phyloP scores from a whole-genome alignment of 345 rosid species.

The Camelina neglecta region DNA sequence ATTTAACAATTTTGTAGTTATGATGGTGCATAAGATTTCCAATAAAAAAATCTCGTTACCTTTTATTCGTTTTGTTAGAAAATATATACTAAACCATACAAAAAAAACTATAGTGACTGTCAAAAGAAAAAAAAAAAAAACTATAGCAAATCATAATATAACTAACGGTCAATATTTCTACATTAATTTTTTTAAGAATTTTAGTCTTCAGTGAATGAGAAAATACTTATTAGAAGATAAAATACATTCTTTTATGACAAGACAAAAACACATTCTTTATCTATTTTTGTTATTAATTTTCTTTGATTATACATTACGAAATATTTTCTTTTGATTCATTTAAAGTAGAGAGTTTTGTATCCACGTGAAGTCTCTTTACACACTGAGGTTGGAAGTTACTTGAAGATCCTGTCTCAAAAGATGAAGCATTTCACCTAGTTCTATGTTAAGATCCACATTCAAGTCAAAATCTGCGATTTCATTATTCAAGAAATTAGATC shows the following conservation, averaged over 20 bases:
- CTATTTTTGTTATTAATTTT: not conserved
- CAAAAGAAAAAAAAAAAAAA: too few species aligned
- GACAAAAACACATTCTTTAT: not conserved
- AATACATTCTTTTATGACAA: not conserved
- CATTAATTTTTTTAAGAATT: not conserved
- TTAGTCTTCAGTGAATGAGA: not conserved
- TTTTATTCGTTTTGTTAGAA: not conserved
- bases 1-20: not conserved
- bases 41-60: too few species aligned
- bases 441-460: not conserved
- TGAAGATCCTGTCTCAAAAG: not conserved
- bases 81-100: not conserved
- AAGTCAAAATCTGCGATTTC: not conserved
- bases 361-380: not conserved
- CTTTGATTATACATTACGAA: not conserved
- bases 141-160: not conserved
- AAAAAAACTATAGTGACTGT: too few species aligned
- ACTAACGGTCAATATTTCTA: not conserved
- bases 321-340: not conserved
- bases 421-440: not conserved
- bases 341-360: not conserved
- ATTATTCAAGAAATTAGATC: not conserved
- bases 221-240: not conserved
- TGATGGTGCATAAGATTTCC: not conserved
- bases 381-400: not conserved